Base-by-base conservation (phyloP, 805 yeast species). In the Jamesozyma rosinii region DNA sequence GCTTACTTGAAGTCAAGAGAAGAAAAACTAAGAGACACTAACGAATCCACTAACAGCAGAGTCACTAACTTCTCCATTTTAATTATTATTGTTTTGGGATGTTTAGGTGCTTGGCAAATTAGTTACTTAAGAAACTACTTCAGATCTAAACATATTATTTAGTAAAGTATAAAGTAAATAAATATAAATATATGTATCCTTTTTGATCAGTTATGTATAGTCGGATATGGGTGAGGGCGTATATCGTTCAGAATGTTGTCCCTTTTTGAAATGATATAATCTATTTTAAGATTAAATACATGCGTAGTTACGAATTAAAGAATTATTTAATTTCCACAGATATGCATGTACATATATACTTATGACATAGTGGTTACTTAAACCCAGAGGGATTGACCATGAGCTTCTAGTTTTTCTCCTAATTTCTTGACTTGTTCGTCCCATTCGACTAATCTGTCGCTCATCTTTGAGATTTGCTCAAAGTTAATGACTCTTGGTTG, bases 21-120 rank as follows among this genome's bases (percentile, higher is more conserved):
- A 68, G 90, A 81, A 65, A 77, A 86, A 66, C 74, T 92, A 67
- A 83, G 98, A 71, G 94, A 92, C 64, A 92, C 98, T 41, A 92
- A 92, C 67, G 98, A 92, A 71, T 81, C 94, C 35, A 92, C 98
- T 41, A 92, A 92, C 68, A 74, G 82, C 53, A 81, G 98, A 63
- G 96, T 90, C 46, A 81, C 87, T 69, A 79, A 81, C 68, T 92
- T 92, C 64, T 85, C 95, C 14, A 55, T 84, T 27, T 57, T 79
- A 37, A 77, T 87, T 47, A 72, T 88, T 45, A 26, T 81, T 33
- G 72, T 87, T 31, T 75, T 92, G 62, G 60, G 87, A 41, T 77
- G 78, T 21, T 77, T 92, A 55, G 96, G 97, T 40, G 79, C 74
- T 32, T 90, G 97, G 95, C 97, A 92, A 73, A 74, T 92, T 52